These are phyloP conservation scores for Pleomassaria siparia DNA, from an alignment of 2,329 filamentous ascomycete species.

Conservation along the genomic window DNA sequence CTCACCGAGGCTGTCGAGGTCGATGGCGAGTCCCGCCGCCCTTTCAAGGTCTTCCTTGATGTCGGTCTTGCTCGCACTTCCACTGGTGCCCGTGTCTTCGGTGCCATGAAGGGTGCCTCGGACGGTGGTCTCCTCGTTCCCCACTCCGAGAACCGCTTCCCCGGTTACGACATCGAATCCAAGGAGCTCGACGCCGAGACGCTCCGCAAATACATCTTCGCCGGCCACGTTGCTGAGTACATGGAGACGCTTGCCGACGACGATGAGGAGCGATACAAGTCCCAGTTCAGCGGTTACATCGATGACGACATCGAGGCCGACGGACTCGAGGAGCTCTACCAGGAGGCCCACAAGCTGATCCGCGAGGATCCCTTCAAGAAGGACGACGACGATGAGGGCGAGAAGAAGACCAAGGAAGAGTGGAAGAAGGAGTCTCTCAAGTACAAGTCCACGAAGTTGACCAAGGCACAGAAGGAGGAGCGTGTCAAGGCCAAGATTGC, in stretches of 20 bases:
- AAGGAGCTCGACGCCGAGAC: constrained; percentile 98
- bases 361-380: constrained; percentile 98
- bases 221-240: constrained; percentile 98
- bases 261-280: constrained; percentile 99
- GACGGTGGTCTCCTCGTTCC: constrained; percentile 96
- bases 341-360: constrained; percentile 93
- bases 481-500: constrained; percentile 90
- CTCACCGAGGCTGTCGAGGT: constrained; percentile 95
- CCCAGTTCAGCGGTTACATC: constrained; percentile 97
- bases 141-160: constrained; percentile 99
- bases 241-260: constrained; percentile 99
- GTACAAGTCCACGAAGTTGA: constrained; percentile 76
- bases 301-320: constrained; percentile 97
- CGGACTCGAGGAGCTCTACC: constrained; percentile 94
- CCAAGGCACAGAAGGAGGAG: constrained; percentile 79
- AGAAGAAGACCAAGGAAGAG: constrained; percentile 97
- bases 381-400: constrained; percentile 65
- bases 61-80: constrained; percentile 97
- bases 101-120: constrained; percentile 99
- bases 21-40: constrained; percentile 84
- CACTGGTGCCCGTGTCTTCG: constrained; percentile 98
- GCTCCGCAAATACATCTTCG: constrained; percentile 99
- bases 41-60: constrained; percentile 99
- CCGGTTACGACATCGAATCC: constrained; percentile 93
- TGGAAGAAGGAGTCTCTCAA: constrained; percentile 96